Percentiles rank a stretch among this genome's conserved stretches.
Evolutionary conservation across 495 filamentous ascomycete genomes (phyloP).

Genomic region (Aspergillus kassunensis): DNA sequence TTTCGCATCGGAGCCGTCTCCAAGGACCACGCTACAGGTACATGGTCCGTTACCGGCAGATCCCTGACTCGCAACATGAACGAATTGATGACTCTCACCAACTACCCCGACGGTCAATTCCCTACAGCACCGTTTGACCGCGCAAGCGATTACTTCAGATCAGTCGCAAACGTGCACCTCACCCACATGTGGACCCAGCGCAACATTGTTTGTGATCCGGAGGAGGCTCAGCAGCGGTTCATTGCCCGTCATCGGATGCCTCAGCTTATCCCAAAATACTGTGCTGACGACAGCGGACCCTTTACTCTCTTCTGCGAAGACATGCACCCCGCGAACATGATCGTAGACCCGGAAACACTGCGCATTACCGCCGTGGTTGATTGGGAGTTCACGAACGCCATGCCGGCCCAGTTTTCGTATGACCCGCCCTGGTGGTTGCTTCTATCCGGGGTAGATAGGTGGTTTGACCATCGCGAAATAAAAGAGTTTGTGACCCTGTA

Average conservation of each 20-base stretch:
- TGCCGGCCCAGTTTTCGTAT: slow-evolving; percentile 40
- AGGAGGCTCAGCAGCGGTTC: slow-evolving; percentile 32
- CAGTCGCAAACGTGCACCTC: slow-evolving; percentile 29
- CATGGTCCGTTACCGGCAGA: slow-evolving; percentile 30
- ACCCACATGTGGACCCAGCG: slow-evolving; percentile 35
- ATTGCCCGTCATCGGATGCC: slow-evolving; percentile 36
- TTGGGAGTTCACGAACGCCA: slow-evolving; percentile 41
- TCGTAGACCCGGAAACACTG: slow-evolving; percentile 34
- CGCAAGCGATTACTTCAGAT: slow-evolving; percentile 32
- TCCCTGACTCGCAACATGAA: slow-evolving; percentile 41
- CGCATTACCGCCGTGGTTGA: slow-evolving; percentile 39
- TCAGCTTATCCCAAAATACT: slow-evolving; percentile 34
- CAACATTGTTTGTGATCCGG: slow-evolving; percentile 31
- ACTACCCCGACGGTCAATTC: slow-evolving; percentile 30
- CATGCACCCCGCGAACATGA: slow-evolving; percentile 39
- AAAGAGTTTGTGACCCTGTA: slow-evolving; percentile 34
- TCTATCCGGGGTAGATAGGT: slow-evolving; percentile 32
- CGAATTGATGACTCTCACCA: slow-evolving; percentile 33
- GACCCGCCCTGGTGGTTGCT: slow-evolving; percentile 44
- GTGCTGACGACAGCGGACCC: slow-evolving; percentile 29
- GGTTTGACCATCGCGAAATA: slow-evolving; percentile 29
- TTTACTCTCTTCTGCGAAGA: slow-evolving; percentile 43
- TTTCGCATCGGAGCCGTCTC: slow-evolving; percentile 34
- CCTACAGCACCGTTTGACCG: slow-evolving; percentile 29
- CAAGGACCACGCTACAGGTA: slow-evolving; percentile 22